A percentile compares a stretch with the other conserved stretches of the same genome.
These are phyloP conservation scores for Raphanus hybrid DNA, from an alignment of 441 rosid genomes.

Conservation along the genomic window DNA sequence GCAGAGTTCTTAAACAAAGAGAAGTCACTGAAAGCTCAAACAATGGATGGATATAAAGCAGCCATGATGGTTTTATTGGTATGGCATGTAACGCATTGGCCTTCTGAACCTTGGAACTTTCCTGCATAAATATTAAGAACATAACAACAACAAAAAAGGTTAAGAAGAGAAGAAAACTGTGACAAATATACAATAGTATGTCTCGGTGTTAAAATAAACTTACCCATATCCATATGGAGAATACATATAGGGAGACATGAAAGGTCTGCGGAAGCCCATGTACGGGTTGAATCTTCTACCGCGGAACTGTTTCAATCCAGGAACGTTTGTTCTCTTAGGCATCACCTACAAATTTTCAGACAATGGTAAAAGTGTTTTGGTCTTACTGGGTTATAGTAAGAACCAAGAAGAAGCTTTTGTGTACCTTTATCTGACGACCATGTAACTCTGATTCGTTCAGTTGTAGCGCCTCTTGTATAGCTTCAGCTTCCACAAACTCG, in stretches of 20 bases:
- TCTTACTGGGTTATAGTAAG: background rate
- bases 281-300: slow-evolving; percentile 77
- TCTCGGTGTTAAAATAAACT: slow-evolving; percentile 14
- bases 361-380: background rate
- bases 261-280: slow-evolving; percentile 80
- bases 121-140: slow-evolving; percentile 51
- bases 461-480: slow-evolving; percentile 78
- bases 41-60: slow-evolving; percentile 1
- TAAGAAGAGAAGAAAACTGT: slow-evolving; percentile 6
- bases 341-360: slow-evolving; percentile 53
- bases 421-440: slow-evolving; percentile 90
- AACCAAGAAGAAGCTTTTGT: background rate
- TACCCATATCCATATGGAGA: slow-evolving; percentile 90
- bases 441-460: slow-evolving; percentile 89
- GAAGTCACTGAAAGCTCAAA: slow-evolving; percentile 30
- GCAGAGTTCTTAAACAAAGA: slow-evolving; percentile 13
- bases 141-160: background rate
- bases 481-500: slow-evolving; percentile 84
- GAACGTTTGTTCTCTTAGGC: slow-evolving; percentile 89
- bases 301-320: slow-evolving; percentile 90
- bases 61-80: slow-evolving; percentile 49
- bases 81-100: slow-evolving; percentile 90
- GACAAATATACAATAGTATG: background rate
- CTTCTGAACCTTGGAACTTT: slow-evolving; percentile 90
- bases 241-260: slow-evolving; percentile 72